phyloP scores from a whole-genome alignment of 768 basidiomycete species.

The Arthromyces matolae region DNA sequence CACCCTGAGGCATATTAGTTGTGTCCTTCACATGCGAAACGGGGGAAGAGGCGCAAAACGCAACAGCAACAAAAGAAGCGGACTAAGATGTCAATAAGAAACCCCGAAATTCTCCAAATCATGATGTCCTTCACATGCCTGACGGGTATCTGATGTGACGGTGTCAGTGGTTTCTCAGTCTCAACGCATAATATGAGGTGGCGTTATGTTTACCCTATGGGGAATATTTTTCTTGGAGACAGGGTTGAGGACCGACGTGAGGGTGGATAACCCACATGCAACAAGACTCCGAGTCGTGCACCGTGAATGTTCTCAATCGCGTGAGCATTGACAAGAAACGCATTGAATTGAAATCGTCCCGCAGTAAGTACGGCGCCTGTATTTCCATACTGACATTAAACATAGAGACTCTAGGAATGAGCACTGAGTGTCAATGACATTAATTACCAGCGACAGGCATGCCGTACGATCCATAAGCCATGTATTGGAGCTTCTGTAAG shows the following conservation, averaged over 20 bases:
- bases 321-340: neutral
- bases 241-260: neutral
- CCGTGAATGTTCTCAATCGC: neutral
- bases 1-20: too few relatives aligned
- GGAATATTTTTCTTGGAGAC: neutral
- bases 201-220: constrained; percentile 5
- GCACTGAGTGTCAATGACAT: too few relatives aligned
- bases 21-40: constrained; percentile 6
- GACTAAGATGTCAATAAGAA: neutral
- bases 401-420: too few relatives aligned
- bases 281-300: neutral
- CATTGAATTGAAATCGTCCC: neutral
- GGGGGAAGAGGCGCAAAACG: too few relatives aligned
- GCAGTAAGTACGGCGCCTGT: too few relatives aligned
- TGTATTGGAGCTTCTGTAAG: too few relatives aligned
- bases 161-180: constrained; percentile 5
- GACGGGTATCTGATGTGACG: neutral
- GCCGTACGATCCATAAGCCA: too few relatives aligned
- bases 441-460: too few relatives aligned
- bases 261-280: too few relatives aligned
- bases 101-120: neutral
- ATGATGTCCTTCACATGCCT: neutral
- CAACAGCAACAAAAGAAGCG: too few relatives aligned
- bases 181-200: too few relatives aligned
- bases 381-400: too few relatives aligned